A percentile compares a stretch with the other conserved stretches of the same genome.
phyloP scores from a whole-genome alignment of 2,329 filamentous ascomycete species.

The Spiromastix sp. region DNA sequence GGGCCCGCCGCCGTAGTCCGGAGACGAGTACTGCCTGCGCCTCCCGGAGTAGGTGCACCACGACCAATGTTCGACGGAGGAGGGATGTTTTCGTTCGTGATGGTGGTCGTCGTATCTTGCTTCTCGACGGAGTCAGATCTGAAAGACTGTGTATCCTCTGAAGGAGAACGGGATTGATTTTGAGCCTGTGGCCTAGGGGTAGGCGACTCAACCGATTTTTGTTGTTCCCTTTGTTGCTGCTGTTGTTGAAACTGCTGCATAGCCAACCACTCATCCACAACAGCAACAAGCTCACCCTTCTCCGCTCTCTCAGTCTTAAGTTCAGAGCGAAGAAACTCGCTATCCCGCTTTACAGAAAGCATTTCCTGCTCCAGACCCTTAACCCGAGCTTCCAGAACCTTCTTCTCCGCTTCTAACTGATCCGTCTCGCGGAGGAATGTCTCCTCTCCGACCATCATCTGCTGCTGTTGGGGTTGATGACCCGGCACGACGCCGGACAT shows the following conservation, averaged over 20 bases:
- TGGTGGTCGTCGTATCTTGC: neutral
- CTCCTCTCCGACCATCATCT: conserved; percentile 35
- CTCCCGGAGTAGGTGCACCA: neutral
- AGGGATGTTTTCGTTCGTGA: conserved; percentile 4
- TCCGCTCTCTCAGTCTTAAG: conserved; percentile 42
- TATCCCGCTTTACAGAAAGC: conserved; percentile 58
- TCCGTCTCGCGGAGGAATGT: conserved; percentile 43
- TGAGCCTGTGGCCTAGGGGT: neutral
- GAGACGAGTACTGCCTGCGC: conserved; percentile 21
- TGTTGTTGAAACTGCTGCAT: conserved; percentile 24
- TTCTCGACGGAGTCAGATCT: neutral
- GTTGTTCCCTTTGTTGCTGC: conserved; percentile 5
- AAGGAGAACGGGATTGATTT: conserved; percentile 1
- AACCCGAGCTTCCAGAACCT: conserved; percentile 61
- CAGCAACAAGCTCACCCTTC: conserved; percentile 38
- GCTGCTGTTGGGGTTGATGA: too few species aligned
- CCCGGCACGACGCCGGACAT: conserved; percentile 45
- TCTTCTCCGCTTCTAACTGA: conserved; percentile 55
- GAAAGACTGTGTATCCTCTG: neutral
- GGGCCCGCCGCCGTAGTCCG: conserved; percentile 13
- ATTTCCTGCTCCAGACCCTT: conserved; percentile 66
- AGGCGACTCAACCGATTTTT: conserved; percentile 6
- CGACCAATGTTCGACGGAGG: conserved; percentile 6
- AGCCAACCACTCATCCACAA: conserved; percentile 36
- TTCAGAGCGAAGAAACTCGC: conserved; percentile 51